Evolutionary conservation across 345 rosid genomes (phyloP).

Genomic region (Clausena lansium): DNA sequence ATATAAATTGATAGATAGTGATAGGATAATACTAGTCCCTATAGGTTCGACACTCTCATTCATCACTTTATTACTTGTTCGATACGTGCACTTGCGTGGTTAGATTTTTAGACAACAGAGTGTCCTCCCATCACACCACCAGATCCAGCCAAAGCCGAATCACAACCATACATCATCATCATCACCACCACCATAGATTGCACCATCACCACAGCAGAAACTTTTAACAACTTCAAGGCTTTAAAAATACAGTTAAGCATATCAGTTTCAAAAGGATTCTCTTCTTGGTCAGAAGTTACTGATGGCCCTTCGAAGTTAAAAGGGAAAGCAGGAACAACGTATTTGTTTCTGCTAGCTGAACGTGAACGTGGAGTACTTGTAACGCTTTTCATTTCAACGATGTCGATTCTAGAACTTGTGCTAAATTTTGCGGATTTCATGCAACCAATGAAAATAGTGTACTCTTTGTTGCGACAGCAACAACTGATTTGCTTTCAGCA

Average conservation of each 20-base stretch:
- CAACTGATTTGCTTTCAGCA: slow-evolving; percentile 6
- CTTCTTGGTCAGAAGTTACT: not conserved
- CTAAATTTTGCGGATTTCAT: not conserved
- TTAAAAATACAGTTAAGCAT: not conserved
- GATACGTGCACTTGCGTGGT: too few relatives aligned
- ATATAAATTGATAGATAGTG: too few relatives aligned
- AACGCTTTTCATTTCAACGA: not conserved
- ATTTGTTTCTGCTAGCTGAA: not conserved
- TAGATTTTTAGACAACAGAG: too few relatives aligned
- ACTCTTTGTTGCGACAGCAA: not conserved
- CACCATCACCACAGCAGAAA: not conserved
- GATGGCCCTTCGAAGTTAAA: not conserved
- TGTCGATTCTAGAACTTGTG: not conserved
- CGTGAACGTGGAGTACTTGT: not conserved
- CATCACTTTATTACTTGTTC: too few relatives aligned
- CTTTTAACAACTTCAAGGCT: not conserved
- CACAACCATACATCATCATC: not conserved
- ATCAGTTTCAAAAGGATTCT: not conserved
- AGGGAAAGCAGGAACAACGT: not conserved
- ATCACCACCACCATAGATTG: not conserved
- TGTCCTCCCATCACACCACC: not conserved
- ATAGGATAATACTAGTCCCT: too few relatives aligned
- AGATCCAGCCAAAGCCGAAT: not conserved
- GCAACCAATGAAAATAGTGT: not conserved
- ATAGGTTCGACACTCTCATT: too few relatives aligned